phyloP scores from a whole-genome alignment of 257 asterid genomes.

The Prunella vulgaris region DNA sequence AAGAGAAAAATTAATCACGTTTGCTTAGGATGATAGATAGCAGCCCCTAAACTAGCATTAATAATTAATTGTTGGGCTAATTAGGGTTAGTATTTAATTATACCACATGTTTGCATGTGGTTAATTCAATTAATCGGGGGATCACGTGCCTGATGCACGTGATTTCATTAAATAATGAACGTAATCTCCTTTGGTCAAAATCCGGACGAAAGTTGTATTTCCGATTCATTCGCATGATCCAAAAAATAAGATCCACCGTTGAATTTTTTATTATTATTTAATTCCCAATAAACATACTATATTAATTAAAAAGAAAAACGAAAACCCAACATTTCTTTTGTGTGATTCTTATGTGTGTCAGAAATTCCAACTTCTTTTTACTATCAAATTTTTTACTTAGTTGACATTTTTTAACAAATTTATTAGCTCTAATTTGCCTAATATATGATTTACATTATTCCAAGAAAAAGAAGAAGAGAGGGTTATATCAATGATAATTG shows the following conservation, averaged over 20 bases:
- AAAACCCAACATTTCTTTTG: neutral
- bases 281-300: neutral
- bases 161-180: constrained; percentile 25
- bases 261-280: neutral
- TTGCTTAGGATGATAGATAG: neutral
- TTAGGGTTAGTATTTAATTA: constrained; percentile 24
- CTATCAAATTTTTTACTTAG: no score
- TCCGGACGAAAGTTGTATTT: constrained; percentile 18
- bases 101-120: constrained; percentile 57
- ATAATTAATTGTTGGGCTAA: neutral
- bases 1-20: neutral
- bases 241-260: constrained; percentile 29
- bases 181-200: constrained; percentile 11
- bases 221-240: constrained; percentile 25
- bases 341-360: neutral
- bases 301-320: neutral
- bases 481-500: no score
- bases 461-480: no score
- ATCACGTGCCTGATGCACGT: constrained; percentile 40
- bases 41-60: neutral
- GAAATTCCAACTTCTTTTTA: constrained; percentile 5
- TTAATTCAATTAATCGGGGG: constrained; percentile 21
- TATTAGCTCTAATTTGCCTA: no score
- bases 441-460: no score
- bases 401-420: no score